phyloP scores from a whole-genome alignment of 1,139 yeast genomes.

The Hemisphaericaspora subhashii region DNA sequence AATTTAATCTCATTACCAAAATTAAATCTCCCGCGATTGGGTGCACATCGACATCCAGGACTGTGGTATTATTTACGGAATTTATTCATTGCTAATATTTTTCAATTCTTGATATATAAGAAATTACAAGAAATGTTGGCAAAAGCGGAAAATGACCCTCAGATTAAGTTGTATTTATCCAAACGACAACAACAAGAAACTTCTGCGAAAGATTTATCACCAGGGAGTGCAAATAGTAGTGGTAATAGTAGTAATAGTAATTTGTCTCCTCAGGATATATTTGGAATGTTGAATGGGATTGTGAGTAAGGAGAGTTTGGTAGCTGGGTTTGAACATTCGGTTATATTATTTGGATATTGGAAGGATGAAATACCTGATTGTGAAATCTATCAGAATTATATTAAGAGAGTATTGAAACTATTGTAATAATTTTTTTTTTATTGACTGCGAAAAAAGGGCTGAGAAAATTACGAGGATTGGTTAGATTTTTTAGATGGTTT shows the following conservation, averaged over 20 bases:
- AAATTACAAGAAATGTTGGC: conserved; percentile 27
- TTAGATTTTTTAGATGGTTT: too few relatives aligned
- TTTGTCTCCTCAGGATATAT: conserved; percentile 12
- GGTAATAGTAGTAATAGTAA: conserved; percentile 5
- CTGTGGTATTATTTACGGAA: conserved; percentile 44
- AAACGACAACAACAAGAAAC: conserved; percentile 3
- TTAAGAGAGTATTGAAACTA: conserved; percentile 23
- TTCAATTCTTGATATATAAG: conserved; percentile 39
- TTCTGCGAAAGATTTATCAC: too few relatives aligned
- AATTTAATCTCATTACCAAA: conserved; percentile 33
- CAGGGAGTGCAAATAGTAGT: background rate
- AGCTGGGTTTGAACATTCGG: conserved; percentile 31
- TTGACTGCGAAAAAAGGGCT: too few relatives aligned
- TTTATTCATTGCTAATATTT: conserved; percentile 39
- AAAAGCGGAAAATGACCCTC: conserved; percentile 10
- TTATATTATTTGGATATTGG: conserved; percentile 39
- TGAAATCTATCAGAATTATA: conserved; percentile 26
- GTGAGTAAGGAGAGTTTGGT: conserved; percentile 27
- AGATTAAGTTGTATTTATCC: conserved; percentile 11
- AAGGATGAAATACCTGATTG: conserved; percentile 39
- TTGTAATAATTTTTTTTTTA: too few relatives aligned
- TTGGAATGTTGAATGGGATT: conserved; percentile 20
- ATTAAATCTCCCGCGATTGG: conserved; percentile 36
- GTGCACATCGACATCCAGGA: conserved; percentile 44
- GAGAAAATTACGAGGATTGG: background rate